Evolutionary conservation across 1,139 yeast species (phyloP), one percentile per base, ranked within the genome.

Genomic region (Meyerozyma elateridarum): DNA sequence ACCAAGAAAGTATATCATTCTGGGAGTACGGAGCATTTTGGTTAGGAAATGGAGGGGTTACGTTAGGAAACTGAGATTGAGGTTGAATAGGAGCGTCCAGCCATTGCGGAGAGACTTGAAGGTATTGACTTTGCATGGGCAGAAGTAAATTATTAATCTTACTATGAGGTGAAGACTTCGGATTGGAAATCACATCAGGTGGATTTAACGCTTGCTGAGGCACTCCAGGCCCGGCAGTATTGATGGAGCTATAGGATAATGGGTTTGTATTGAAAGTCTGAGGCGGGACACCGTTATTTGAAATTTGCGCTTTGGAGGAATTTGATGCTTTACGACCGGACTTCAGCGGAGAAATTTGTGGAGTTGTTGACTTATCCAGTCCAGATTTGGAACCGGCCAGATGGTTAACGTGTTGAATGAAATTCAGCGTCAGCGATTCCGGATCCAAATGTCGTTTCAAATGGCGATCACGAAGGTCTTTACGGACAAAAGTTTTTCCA

Each of bases 401-500:
- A 11, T 6, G n/a, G 13, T 6, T 7, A 19, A 19, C 20, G 9
- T 9, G 13, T 13, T 21, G 6, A 9, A 6, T 13, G 6, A 6
- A 11, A 5, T 21, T 13, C 6, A 5, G 24, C 5, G 18, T 4
- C 8, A 8, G 8, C 5, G 27, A 6, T 15, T 24, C 27, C 11
- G 18, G 17, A 3, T 58, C 43, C 20, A 47, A 44, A 38, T 76
- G 83, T 20, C 82, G 53, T 42, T 70, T 73, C 31, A 68, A 44
- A 46, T 77, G 84, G 32, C 83, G 54, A 4, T 58, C 60, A 15
- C 64, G 49, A 26, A 77, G 49, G 47, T 76, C 84, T 34, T 65
- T 70, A 18, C 84, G 61, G 27, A 44, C 71, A 48, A 66, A 66
- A 3, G 61, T 53, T 38, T 64, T 61, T 8, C 67, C 70, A 44